Conservation (phyloP, 768 basidiomycete species). For the Rhizopogon vinicolor region DNA sequence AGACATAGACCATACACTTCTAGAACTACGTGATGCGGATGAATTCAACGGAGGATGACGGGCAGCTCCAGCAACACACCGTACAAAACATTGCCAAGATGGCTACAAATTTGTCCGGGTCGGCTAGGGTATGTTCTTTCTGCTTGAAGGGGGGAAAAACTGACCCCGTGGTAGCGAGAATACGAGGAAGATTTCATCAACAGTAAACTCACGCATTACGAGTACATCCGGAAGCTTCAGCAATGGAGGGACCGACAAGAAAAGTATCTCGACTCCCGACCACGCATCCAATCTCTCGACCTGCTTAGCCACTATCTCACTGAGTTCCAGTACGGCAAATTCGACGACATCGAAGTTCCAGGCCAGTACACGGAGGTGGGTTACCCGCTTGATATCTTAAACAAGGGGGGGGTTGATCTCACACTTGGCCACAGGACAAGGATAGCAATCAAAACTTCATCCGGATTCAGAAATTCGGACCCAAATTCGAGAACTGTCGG, state of each 20-base stretch:
- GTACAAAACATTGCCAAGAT: conserved; percentile 55
- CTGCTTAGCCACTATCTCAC: conserved; percentile 87
- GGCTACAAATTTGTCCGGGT: conserved; percentile 51
- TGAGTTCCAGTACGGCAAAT: conserved; percentile 96
- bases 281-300: conserved; percentile 81
- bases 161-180: conserved; percentile 51
- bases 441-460: conserved; percentile 90
- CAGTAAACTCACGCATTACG: conserved; percentile 72
- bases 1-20: neutral
- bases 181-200: conserved; percentile 89
- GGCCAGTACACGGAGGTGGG: conserved; percentile 95
- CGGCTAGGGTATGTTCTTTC: conserved; percentile 46
- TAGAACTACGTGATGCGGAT: conserved; percentile 72
- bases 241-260: conserved; percentile 93
- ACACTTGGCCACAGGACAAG: conserved; percentile 64
- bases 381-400: neutral
- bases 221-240: conserved; percentile 88
- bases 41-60: conserved; percentile 64
- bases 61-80: conserved; percentile 51
- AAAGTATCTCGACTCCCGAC: conserved; percentile 72
- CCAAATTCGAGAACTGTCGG: conserved; percentile 87
- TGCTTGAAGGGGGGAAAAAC: neutral
- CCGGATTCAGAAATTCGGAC: conserved; percentile 84
- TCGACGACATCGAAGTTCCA: conserved; percentile 97
- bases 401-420: neutral